Base-by-base conservation (phyloP, 345 rosid genomes). In the Melastoma malabathricum region DNA sequence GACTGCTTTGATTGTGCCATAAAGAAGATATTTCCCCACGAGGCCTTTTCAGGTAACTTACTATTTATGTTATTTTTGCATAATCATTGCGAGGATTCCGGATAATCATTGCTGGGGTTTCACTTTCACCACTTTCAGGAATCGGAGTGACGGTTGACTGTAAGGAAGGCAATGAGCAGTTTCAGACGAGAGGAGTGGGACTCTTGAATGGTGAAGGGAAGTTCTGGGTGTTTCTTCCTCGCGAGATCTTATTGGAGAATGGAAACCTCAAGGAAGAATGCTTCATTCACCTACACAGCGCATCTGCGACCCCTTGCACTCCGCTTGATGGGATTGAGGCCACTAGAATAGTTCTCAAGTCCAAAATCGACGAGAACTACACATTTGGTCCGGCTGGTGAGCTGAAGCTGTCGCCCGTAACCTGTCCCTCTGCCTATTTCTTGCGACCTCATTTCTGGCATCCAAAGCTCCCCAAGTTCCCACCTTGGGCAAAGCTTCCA, bases 241-340 rank as follows among this genome's bases (percentile, higher is more conserved):
- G 15, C 15, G 80, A 77, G 34, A 51, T 82, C 43, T 66, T 79
- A 12, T 34, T 34, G 41, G 41, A 34, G 41, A 34, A 34, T 8
- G 41, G 41, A 12, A 34, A 34, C 41, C 41, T 54, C 45, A 50
- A 34, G 41, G 41, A 82, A 58, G 84, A 82, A 51, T 89, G 97
- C 67, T 80, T 82, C 29, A 95, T 92, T 18, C 93, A 82, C 59
- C 86, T 89, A 62, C 87, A 81, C 54, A 81, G 84, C 55, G 82
- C 76, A 7, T 64, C 76, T 0, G 72, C 70, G 1, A 27, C 64
- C 0, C 82, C 87, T 19, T 89, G 97, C 45, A 84, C 93, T 4
- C 63, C 78, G 20, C 69, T 72, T 12, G 61, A 66, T 29, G 79
- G 83, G 38, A 18, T 81, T 0, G 69, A 80, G 6, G 67, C 97